These are phyloP conservation scores for Agroathelia rolfsii DNA, from an alignment of 1,284 basidiomycete genomes.

Conservation along the genomic window DNA sequence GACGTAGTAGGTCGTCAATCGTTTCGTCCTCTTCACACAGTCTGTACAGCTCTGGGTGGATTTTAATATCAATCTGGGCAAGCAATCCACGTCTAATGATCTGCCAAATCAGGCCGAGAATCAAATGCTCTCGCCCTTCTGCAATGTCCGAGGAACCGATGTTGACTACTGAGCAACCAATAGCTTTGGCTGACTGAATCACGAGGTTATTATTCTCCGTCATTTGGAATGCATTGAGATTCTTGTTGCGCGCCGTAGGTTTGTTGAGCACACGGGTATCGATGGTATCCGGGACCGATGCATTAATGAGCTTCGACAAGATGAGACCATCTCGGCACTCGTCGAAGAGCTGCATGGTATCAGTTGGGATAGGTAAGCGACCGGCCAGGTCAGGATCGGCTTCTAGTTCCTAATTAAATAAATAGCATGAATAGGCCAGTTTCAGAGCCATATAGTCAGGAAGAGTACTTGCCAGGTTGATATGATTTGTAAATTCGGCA, in stretches of 20 bases:
- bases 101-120: conserved; percentile 99
- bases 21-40: conserved; percentile 96
- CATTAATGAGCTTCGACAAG: conserved; percentile 97
- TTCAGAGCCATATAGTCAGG: background rate
- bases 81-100: conserved; percentile 92
- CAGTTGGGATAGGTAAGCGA: conserved; percentile 89
- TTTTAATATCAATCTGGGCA: conserved; percentile 94
- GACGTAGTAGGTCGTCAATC: conserved; percentile 84
- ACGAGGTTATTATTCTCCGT: conserved; percentile 99
- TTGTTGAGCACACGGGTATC: conserved; percentile 97
- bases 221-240: conserved; percentile 93
- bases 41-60: conserved; percentile 94
- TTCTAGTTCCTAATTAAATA: conserved; percentile 65
- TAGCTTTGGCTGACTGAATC: conserved; percentile 95
- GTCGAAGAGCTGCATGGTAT: conserved; percentile 98
- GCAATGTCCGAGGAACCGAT: conserved; percentile 91
- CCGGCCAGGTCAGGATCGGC: conserved; percentile 81
- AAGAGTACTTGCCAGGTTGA: conserved; percentile 67
- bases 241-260: conserved; percentile 61
- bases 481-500: conserved; percentile 94
- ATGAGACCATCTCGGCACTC: conserved; percentile 93
- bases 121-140: conserved; percentile 92
- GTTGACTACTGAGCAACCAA: conserved; percentile 97
- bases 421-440: conserved; percentile 5
- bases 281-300: conserved; percentile 98